Percentiles rank a stretch among this genome's conserved stretches.
Conservation (phyloP, 2,329 filamentous ascomycete genomes). For the Fusarium xylarioides region DNA sequence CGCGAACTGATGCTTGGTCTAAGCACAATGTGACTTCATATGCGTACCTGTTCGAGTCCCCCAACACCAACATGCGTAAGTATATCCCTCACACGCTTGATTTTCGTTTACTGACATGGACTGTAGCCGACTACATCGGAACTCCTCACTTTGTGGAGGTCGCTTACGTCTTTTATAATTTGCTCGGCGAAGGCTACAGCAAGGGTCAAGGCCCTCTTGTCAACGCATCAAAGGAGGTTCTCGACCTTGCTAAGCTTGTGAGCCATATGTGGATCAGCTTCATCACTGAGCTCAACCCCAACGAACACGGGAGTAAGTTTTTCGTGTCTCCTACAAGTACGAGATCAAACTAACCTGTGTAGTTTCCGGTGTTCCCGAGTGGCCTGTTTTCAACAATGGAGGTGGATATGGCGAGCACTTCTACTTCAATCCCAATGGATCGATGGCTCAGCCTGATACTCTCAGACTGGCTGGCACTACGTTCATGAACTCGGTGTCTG, state of each 20-base stretch:
- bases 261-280: constrained; percentile 53
- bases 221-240: constrained; percentile 49
- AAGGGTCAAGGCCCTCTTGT: constrained; percentile 47
- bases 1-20: constrained; percentile 62
- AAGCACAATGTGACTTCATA: constrained; percentile 60
- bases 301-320: constrained; percentile 40
- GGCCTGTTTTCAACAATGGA: constrained; percentile 25
- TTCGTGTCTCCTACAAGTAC: fast-evolving
- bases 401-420: constrained; percentile 38
- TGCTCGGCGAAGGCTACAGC: constrained; percentile 50
- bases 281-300: constrained; percentile 49
- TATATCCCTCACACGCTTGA: fast-evolving
- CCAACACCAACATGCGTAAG: constrained; percentile 21
- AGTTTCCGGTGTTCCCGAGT: constrained; percentile 25
- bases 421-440: constrained; percentile 35
- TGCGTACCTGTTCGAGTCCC: constrained; percentile 60
- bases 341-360: neutral
- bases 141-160: constrained; percentile 45
- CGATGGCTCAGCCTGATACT: constrained; percentile 27
- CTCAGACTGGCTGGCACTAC: constrained; percentile 31
- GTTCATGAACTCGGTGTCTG: constrained; percentile 31
- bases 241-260: constrained; percentile 54
- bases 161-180: constrained; percentile 61
- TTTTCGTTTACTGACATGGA: neutral
- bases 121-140: constrained; percentile 30